These are phyloP conservation scores for Climacium dendroides DNA, from an alignment of 225 moss, liverwort and hornwort genomes.

Conservation along the genomic window DNA sequence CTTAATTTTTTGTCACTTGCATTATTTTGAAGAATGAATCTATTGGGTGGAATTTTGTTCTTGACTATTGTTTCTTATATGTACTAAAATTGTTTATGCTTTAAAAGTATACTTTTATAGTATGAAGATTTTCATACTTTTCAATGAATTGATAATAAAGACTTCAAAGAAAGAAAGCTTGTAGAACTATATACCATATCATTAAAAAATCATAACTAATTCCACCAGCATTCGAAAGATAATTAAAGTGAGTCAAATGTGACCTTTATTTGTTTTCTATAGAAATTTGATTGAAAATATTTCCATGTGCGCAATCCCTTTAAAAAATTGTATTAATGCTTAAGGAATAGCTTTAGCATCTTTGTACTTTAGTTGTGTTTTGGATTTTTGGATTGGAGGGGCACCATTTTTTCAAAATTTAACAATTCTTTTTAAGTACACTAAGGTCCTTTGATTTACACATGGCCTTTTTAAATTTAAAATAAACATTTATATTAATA, in stretches of 20 bases:
- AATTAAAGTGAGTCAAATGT: not conserved
- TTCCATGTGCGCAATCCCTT: not conserved
- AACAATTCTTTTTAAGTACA: rapidly evolving
- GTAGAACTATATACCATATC: not conserved
- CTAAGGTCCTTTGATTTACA: not conserved
- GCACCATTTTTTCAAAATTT: not conserved
- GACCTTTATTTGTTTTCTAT: not conserved
- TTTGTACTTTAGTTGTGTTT: not conserved
- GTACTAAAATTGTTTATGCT: not conserved
- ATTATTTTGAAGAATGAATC: not conserved
- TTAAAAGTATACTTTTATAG: too few species aligned
- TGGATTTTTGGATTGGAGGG: not conserved
- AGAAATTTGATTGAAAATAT: not conserved
- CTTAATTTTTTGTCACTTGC: too few species aligned
- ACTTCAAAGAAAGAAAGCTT: too few species aligned
- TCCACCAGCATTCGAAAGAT: rapidly evolving
- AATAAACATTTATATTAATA: not conserved
- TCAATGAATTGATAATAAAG: not conserved
- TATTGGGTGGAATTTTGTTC: not conserved
- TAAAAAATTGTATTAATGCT: not conserved
- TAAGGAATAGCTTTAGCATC: not conserved
- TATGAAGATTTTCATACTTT: too few species aligned
- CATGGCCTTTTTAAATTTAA: not conserved
- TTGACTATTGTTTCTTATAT: not conserved
- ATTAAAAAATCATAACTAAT: not conserved